Base-by-base conservation (phyloP, 2,329 filamentous ascomycete species). In the Pseudofabraea citricarpa region DNA sequence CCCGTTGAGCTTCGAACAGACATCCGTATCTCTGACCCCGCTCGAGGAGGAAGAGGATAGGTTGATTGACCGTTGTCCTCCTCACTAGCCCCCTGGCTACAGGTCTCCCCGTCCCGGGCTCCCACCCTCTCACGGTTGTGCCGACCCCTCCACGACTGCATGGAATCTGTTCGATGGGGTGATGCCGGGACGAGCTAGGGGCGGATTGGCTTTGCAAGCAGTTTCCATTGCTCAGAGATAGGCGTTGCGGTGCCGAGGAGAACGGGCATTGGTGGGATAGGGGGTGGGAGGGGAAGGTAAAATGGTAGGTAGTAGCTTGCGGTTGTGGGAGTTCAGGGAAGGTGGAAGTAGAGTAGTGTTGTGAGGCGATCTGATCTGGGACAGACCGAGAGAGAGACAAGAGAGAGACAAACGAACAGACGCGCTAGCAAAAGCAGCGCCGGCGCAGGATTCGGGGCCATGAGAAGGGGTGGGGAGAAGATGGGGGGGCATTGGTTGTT, bases 11-110 rank as follows among this genome's bases (percentile, higher is more conserved):
- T 13, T 44, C 41, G n/a, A n/a, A n/a, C n/a, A n/a, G n/a, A n/a
- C n/a, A n/a, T 53, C 37, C 46, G 44, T 55, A 52, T 56, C 49
- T 52, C 48, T 48, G 57, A 66, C 64, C 64, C 64, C 64, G 64
- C 64, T 64, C 58, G 53, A 58, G 51, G 45, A 50, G 41, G 48
- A 51, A 51, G 52, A 57, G 55, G 58, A 61, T 56, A 58, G 59
- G 58, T 54, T 55, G 56, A 57, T 52, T 36, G 46, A 44, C 24
- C 38, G 44, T 46, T 36, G 40, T 44, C 42, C 53, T 38, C 50
- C 43, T 47, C 35, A n/a, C 52, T 50, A 50, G 48, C 39, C 45
- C 39, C 43, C 45, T 42, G 41, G 37, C 44, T 48, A 49, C 49
- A 44, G 39, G 36, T 45, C 18, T 45, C 43, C 38, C 44, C 44